These are phyloP conservation scores for Avena insularis DNA, from an alignment of 176 grass and related monocot species.

Conservation along the genomic window DNA sequence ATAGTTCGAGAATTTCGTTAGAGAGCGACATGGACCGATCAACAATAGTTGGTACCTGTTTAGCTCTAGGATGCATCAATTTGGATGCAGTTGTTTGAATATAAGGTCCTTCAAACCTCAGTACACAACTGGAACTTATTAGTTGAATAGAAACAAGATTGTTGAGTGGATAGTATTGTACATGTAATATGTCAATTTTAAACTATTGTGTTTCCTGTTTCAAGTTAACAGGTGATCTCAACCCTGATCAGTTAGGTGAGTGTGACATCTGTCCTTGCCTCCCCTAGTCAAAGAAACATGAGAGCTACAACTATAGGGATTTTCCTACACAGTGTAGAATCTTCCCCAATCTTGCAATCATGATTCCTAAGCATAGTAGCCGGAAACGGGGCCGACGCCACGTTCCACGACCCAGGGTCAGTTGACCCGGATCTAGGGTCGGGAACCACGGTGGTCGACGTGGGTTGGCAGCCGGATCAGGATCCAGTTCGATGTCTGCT, in stretches of 20 bases:
- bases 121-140: not conserved
- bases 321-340: constrained; percentile 6
- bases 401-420: too few species aligned
- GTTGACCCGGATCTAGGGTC: too few species aligned
- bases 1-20: constrained; percentile 6
- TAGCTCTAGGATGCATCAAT: constrained; percentile 23
- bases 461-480: too few species aligned
- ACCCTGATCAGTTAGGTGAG: not conserved
- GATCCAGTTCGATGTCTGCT: too few species aligned
- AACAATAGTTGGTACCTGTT: not conserved
- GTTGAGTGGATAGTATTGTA: constrained; percentile 1
- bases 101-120: constrained; percentile 37
- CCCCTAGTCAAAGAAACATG: not conserved
- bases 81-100: constrained; percentile 7
- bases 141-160: constrained; percentile 20
- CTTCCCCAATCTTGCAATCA: not conserved
- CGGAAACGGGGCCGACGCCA: too few species aligned
- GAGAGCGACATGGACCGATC: constrained; percentile 19
- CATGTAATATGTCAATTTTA: not conserved
- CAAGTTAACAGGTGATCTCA: constrained; percentile 3
- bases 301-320: not conserved
- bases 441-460: too few species aligned
- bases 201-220: not conserved
- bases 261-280: not conserved
- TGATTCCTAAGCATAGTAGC: not conserved